Evolutionary conservation across 2,329 filamentous ascomycete genomes (phyloP).

Genomic region (Talaromyces sp.): DNA sequence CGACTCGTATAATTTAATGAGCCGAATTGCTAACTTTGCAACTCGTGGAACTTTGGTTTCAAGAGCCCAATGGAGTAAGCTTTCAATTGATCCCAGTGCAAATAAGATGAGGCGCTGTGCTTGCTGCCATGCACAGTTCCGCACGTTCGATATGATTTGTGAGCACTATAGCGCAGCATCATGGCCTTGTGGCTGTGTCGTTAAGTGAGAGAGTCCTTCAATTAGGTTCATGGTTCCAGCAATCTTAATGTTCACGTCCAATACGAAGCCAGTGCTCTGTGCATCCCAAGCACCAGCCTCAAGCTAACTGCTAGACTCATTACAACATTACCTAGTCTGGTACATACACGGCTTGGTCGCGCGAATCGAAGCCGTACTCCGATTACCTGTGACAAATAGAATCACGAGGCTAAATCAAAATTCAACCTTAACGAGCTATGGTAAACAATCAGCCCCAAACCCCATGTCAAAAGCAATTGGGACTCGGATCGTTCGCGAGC

Average conservation of each 20-base stretch:
- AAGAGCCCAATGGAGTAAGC: background rate
- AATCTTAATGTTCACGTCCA: background rate
- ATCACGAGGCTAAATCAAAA: background rate
- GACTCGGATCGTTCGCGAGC: background rate
- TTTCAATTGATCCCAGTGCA: background rate
- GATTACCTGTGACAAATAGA: constrained; percentile 4
- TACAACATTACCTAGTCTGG: background rate
- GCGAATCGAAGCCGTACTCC: background rate
- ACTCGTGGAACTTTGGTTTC: background rate
- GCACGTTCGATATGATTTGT: background rate
- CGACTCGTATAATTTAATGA: background rate
- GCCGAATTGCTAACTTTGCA: background rate
- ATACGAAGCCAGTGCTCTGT: background rate
- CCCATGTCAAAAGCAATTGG: background rate
- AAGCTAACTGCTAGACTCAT: background rate
- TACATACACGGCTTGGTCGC: background rate
- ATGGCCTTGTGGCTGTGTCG: background rate
- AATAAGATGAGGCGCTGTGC: background rate
- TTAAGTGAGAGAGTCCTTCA: background rate
- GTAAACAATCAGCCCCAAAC: background rate
- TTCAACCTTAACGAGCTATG: background rate
- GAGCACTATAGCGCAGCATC: background rate
- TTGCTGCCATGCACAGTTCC: background rate
- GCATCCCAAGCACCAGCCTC: background rate
- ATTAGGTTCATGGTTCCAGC: background rate